Conservation (phyloP, 192 early-diverging fungal species). For the Chytriomyces sp. region DNA sequence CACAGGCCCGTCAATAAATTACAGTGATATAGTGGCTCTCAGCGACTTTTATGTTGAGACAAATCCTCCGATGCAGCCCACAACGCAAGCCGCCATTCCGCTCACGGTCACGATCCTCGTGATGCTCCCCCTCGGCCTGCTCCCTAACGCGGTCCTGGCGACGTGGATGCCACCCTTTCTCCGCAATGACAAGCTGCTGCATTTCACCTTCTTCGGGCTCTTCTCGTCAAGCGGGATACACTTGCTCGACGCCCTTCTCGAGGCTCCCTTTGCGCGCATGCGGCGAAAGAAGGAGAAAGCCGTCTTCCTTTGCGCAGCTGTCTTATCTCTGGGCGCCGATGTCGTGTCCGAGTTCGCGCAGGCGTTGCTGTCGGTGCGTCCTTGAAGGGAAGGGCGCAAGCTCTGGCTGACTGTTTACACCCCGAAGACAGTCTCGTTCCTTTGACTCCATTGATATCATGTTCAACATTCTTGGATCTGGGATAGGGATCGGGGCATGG, state of each 20-base stretch:
- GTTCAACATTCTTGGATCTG: not conserved
- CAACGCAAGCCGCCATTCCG: too few relatives aligned
- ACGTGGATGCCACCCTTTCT: not conserved
- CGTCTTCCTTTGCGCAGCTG: not conserved
- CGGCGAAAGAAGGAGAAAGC: too few relatives aligned
- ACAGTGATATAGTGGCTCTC: too few relatives aligned
- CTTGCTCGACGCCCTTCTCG: not conserved
- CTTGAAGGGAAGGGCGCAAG: not conserved
- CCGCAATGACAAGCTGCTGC: constrained; percentile 14
- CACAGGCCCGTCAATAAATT: too few relatives aligned
- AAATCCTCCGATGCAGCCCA: too few relatives aligned
- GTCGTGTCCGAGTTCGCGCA: not conserved
- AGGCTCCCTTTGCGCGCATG: not conserved
- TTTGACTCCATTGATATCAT: not conserved
- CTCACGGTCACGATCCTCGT: not conserved
- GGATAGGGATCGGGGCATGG: not conserved
- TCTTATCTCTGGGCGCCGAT: not conserved
- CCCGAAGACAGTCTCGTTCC: not conserved
- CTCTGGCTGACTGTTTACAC: too few relatives aligned
- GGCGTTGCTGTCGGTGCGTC: not conserved
- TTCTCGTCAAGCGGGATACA: too few relatives aligned
- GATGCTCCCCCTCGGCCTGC: constrained; percentile 7
- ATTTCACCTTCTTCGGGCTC: not conserved
- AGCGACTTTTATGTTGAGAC: too few relatives aligned
- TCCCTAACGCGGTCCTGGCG: not conserved